A percentile compares a stretch with the other conserved stretches of the same genome.
Evolutionary conservation across 1,284 basidiomycete species (phyloP).

Genomic region (Sanghuangporus baumii): DNA sequence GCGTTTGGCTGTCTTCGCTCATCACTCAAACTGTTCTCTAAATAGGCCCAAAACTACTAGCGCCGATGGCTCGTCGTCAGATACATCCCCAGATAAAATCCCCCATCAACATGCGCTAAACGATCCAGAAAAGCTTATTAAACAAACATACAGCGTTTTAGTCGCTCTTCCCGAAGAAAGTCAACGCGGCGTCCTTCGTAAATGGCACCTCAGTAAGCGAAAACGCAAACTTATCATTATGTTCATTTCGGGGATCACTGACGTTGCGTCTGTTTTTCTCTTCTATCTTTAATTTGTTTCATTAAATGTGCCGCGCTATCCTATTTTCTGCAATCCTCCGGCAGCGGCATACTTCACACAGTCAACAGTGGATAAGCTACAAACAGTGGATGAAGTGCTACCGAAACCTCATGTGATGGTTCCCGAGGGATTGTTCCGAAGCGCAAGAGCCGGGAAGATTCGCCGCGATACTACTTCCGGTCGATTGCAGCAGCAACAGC

Average conservation of each 20-base stretch:
- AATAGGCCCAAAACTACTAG: constrained; percentile 16
- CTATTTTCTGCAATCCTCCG: constrained; percentile 16
- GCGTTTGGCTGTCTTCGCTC: constrained; percentile 8
- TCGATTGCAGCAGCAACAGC: constrained; percentile 1
- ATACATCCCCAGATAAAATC: constrained; percentile 31
- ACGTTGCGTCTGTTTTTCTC: constrained; percentile 2
- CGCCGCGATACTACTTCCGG: constrained; percentile 31
- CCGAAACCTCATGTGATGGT: constrained; percentile 58
- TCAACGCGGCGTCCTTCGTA: constrained; percentile 55
- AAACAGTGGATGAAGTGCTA: constrained; percentile 60
- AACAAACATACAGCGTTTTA: constrained; percentile 79
- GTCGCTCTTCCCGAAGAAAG: constrained; percentile 66
- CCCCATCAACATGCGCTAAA: constrained; percentile 21
- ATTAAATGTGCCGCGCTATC: constrained; percentile 3
- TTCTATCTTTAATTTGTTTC: not conserved
- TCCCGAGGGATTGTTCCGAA: constrained; percentile 71
- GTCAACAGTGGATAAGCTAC: constrained; percentile 58
- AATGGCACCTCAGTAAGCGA: constrained; percentile 75
- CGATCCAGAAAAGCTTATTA: constrained; percentile 61
- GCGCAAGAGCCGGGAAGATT: constrained; percentile 61
- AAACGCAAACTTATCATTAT: not conserved
- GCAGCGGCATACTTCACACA: constrained; percentile 78
- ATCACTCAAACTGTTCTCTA: not conserved
- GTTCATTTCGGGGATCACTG: constrained; percentile 18
- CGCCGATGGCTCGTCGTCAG: constrained; percentile 28